phyloP scores from a whole-genome alignment of 768 basidiomycete species.

The Neoboletus brunneissimus region DNA sequence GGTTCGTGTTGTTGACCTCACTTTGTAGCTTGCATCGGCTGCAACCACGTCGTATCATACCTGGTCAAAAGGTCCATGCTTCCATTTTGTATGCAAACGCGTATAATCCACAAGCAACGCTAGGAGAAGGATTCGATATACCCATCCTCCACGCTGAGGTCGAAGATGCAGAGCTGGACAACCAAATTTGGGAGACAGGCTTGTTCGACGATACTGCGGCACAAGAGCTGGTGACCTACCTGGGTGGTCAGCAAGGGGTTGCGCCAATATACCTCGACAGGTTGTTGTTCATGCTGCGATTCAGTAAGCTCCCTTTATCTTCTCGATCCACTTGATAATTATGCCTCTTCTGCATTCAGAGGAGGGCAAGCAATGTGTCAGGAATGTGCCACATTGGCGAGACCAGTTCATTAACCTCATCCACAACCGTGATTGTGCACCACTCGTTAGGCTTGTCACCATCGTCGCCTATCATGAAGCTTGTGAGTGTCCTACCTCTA shows the following conservation, averaged over 20 bases:
- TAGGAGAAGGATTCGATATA: conserved; percentile 26
- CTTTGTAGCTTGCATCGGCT: conserved; percentile 11
- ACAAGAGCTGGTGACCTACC: conserved; percentile 6
- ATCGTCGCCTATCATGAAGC: conserved; percentile 23
- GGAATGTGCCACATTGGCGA: conserved; percentile 14
- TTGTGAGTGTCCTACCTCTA: conserved; percentile 6
- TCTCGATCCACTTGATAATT: background rate
- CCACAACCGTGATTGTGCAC: conserved; percentile 4
- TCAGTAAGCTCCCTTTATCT: conserved; percentile 8
- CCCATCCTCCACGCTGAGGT: conserved; percentile 2
- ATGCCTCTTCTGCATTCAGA: conserved; percentile 2
- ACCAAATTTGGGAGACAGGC: conserved; percentile 19
- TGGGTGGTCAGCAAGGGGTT: conserved; percentile 14
- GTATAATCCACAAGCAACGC: conserved; percentile 18
- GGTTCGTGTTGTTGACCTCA: background rate
- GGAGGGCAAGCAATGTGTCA: conserved; percentile 22
- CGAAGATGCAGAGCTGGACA: conserved; percentile 5
- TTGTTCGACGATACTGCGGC: conserved; percentile 22
- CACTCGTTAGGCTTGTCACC: conserved; percentile 21
- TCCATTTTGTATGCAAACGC: conserved; percentile 22
- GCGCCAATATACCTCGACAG: conserved; percentile 20
- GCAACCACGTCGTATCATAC: conserved; percentile 28
- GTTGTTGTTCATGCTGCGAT: conserved; percentile 22
- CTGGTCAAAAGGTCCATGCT: conserved; percentile 27
- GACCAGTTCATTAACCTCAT: conserved; percentile 11